phyloP scores from a whole-genome alignment of 345 rosid species.

The Citrus cavaleriei region DNA sequence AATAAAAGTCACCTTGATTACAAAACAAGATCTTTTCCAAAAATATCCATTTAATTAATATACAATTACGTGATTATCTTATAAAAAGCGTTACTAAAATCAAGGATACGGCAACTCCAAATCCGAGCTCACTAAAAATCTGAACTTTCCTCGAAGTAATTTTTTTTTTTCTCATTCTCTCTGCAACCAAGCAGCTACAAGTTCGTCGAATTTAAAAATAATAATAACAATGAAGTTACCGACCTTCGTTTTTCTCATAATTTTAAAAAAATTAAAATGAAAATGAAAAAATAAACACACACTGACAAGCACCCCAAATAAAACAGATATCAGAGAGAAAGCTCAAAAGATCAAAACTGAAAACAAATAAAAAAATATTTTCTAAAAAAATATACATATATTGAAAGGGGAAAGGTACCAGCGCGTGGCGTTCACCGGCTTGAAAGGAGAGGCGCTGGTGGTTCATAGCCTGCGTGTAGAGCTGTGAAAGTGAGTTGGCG shows the following conservation, averaged over 20 bases:
- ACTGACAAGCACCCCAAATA: neutral
- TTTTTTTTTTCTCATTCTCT: neutral
- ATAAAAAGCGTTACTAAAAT: neutral
- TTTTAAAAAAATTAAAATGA: neutral
- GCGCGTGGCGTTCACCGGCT: slow-evolving; percentile 72
- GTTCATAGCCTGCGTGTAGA: slow-evolving; percentile 75
- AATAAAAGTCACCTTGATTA: neutral
- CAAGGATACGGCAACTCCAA: neutral
- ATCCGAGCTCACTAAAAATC: neutral
- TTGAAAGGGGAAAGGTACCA: slow-evolving; percentile 29
- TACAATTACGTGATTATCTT: neutral
- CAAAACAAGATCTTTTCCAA: neutral
- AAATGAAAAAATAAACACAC: neutral
- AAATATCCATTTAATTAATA: neutral
- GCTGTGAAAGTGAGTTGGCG: slow-evolving; percentile 94
- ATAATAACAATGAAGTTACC: neutral
- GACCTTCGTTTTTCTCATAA: neutral
- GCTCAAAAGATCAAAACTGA: neutral
- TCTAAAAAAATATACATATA: too few species aligned
- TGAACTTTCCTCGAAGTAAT: neutral
- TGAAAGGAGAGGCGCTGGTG: slow-evolving; percentile 76
- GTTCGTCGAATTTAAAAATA: neutral
- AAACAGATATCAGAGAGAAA: neutral
- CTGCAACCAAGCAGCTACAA: neutral
- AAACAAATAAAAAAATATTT: neutral